These are phyloP conservation scores for Rhodotorula mucilaginosa DNA, from an alignment of 1,284 basidiomycete genomes.

Conservation along the genomic window DNA sequence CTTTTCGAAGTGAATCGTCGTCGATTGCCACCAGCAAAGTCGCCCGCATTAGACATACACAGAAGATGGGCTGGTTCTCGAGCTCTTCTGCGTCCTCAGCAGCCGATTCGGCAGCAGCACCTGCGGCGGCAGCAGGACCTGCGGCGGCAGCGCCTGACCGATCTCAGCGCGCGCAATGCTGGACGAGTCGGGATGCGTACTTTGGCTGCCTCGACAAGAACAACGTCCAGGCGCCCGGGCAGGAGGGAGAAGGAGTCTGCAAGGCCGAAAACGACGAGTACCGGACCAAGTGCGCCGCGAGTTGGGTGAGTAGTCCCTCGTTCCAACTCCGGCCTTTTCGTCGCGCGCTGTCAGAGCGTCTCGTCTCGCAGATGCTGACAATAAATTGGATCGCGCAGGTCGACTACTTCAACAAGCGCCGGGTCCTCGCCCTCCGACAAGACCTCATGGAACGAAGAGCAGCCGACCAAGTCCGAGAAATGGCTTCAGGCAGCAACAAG, in stretches of 20 bases:
- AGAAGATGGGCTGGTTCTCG: slow-evolving; percentile 32
- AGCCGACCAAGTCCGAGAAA: slow-evolving; percentile 19
- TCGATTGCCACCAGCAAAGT: no score
- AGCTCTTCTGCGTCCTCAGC: slow-evolving; percentile 7
- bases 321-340: neutral
- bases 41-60: no score
- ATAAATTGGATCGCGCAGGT: slow-evolving; percentile 55
- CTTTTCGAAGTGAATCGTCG: no score
- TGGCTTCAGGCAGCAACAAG: neutral
- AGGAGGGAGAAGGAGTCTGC: slow-evolving; percentile 57
- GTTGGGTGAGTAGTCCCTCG: slow-evolving; percentile 63
- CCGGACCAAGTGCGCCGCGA: slow-evolving; percentile 68
- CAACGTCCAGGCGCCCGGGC: slow-evolving; percentile 65
- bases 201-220: slow-evolving; percentile 68
- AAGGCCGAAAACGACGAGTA: slow-evolving; percentile 57
- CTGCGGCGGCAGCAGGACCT: neutral
- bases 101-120: neutral
- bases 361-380: no score
- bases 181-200: slow-evolving; percentile 72
- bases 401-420: slow-evolving; percentile 76
- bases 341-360: no score
- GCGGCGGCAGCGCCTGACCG: slow-evolving; percentile 47
- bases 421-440: slow-evolving; percentile 58
- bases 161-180: slow-evolving; percentile 57
- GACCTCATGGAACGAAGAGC: slow-evolving; percentile 46